Evolutionary conservation across 768 basidiomycete genomes (phyloP).

Genomic region (Favolaschia claudopus): DNA sequence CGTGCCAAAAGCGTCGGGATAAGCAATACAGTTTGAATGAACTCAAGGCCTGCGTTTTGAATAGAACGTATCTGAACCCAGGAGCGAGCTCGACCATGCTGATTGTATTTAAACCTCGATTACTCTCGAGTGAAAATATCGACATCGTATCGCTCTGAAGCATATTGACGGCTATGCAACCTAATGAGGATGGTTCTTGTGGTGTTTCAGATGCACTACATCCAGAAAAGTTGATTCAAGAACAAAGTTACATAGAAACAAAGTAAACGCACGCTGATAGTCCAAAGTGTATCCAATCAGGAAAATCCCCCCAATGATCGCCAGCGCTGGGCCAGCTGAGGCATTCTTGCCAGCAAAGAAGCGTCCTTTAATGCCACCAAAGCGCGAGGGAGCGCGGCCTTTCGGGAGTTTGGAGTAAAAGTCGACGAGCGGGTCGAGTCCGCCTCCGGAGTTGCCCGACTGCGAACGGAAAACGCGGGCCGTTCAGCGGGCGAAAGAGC

Average conservation of each 20-base stretch:
- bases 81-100: too few relatives aligned
- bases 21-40: too few relatives aligned
- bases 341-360: constrained; percentile 91
- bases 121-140: too few relatives aligned
- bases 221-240: constrained; percentile 10
- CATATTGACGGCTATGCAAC: background rate
- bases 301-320: constrained; percentile 71
- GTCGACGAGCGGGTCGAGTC: constrained; percentile 85
- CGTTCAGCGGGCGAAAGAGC: background rate
- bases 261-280: constrained; percentile 78
- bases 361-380: constrained; percentile 77
- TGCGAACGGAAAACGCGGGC: constrained; percentile 35
- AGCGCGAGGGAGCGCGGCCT: constrained; percentile 70
- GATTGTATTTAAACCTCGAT: too few relatives aligned
- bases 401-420: constrained; percentile 98
- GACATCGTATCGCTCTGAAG: too few relatives aligned
- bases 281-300: constrained; percentile 86
- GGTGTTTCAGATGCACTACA: constrained; percentile 88
- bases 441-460: constrained; percentile 84
- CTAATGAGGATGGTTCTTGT: constrained; percentile 91
- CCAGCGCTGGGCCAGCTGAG: constrained; percentile 71
- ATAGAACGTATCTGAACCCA: too few relatives aligned
- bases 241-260: constrained; percentile 8
- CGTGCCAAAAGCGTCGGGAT: too few relatives aligned
- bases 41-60: too few relatives aligned